Base-by-base conservation (phyloP, 495 filamentous ascomycete genomes). In the Penicillium chermesinum region DNA sequence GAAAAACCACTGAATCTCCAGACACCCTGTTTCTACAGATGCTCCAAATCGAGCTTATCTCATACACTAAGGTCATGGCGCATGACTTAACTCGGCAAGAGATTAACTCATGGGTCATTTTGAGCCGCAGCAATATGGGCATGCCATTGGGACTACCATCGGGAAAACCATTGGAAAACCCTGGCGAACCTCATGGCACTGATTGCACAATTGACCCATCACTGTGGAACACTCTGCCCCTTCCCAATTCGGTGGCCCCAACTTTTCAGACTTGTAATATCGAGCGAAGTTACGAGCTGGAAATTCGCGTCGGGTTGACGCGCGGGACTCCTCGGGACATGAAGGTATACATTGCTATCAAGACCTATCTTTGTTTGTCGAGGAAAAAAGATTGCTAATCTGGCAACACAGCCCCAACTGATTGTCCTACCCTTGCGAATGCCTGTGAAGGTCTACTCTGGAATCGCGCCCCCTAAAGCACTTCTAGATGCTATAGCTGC, bases 261-360 rank as follows among this genome's bases (percentile, higher is more conserved):
- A 80, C 79, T 3, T 98, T 98, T 59, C 71, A 80, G 38, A 91
- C 90, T 15, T 98, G 93, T 60, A 97, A 97, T 62, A 81, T 98
- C 41, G 72, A 74, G 41, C 80, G 91, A 35, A 73, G 60, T 18
- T 98, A 98, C 59, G 85, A 87, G 53, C 68, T 98, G 35, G 88
- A 95, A 59, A 71, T 96, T 27, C 80, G 80, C 42, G 65, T 96
- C 13, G 90, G 90, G 0, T 62, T 98, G 19, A 77, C 78, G 10
- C 83, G 78, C 58, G 78, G 81, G 13, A 67, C 63, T 25, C 40
- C 63, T 17, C 70, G 67, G 20, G 67, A 67, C 14, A 67, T 77
- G 42, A 77, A 79, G 64, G 82, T 85, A 73, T 10, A n/a, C 12
- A 15, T 36, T 19, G n/a, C 8, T 35, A 15, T 20, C 22, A 7